Base-by-base conservation (phyloP, 495 filamentous ascomycete species). In the Xylaria telfairii region DNA sequence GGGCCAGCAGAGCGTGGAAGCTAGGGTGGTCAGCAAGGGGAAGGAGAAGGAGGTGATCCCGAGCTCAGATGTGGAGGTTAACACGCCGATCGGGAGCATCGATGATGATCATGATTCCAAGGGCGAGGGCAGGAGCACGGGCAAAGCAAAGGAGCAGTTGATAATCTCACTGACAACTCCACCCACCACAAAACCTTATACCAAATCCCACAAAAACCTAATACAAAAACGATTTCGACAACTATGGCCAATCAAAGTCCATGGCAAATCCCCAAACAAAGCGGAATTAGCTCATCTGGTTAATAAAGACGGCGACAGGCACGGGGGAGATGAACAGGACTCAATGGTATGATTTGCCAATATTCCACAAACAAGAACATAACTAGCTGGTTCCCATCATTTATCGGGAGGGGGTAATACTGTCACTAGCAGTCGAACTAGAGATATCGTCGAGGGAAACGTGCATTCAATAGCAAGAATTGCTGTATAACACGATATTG, bases 11-110 rank as follows among this genome's bases (percentile, higher is more conserved):
- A 59, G 61, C 37, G 5, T 28, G 49, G 51, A 54, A 4, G 26
- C 68, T 4, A 17, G 19, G 12, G 32, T 12, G 39, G 13, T 15
- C 9, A 59, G 9, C 39, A 65, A 70, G n/a, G 61, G 68, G 49
- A 70, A 65, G 24, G 68, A 41, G 59, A 59, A 65, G 41, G 68
- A 64, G 61, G 61, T 49, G 21, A 34, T 64, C 19, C 12, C n/a
- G 5, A 10, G 53, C 9, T 4, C 8, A 1, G 28, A 47, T 59
- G 19, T 4, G 19, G 51, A 49, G 5, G 39, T n/a, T 2, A 9
- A 24, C 32, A 46, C 44, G 28, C 26, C 13, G n/a, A 21, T 7
- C 21, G 15, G 19, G 21, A 54, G 47, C 49, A 8, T 21, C 53
- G 53, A 46, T 17, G 15, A 21, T n/a, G 54, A n/a, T 28, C 30